Evolutionary conservation across 805 yeast genomes (phyloP).

Genomic region (Grigorovia transvaalensis): DNA sequence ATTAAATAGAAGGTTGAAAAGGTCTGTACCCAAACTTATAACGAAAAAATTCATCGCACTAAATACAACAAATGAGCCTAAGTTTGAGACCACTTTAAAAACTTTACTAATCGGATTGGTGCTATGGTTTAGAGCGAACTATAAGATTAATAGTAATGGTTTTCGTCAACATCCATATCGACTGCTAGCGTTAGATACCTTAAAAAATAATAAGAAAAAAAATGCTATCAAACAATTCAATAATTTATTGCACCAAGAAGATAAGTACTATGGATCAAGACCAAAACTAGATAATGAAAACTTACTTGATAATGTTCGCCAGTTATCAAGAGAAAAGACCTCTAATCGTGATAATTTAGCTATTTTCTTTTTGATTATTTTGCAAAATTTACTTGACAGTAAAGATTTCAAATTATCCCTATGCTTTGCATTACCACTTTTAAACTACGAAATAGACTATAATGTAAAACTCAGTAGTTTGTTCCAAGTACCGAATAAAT

Average conservation of each 20-base stretch:
- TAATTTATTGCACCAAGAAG: constrained; percentile 7
- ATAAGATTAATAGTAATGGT: constrained; percentile 19
- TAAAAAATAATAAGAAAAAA: neutral
- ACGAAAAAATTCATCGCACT: constrained; percentile 11
- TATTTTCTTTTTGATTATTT: constrained; percentile 15
- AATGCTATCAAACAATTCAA: neutral
- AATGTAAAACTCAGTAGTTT: neutral
- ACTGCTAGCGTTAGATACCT: neutral
- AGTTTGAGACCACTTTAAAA: constrained; percentile 3
- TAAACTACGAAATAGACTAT: constrained; percentile 6
- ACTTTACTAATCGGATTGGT: constrained; percentile 18
- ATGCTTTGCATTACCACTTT: constrained; percentile 19
- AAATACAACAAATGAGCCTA: neutral
- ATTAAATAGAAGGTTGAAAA: constrained; percentile 12
- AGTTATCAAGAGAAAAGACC: constrained; percentile 16
- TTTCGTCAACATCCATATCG: constrained; percentile 17
- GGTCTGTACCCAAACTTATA: constrained; percentile 20
- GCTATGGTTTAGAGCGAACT: constrained; percentile 20
- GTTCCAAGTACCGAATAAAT: constrained; percentile 13
- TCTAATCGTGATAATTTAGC: constrained; percentile 16
- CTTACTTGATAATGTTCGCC: constrained; percentile 6
- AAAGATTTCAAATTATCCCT: neutral
- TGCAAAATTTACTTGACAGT: constrained; percentile 9
- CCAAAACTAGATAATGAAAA: constrained; percentile 5
- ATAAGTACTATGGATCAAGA: constrained; percentile 14